Percentiles rank a stretch among this genome's conserved stretches.
Evolutionary conservation across 352 stramenopile species (phyloP).

Genomic region (Phytophthora europaea): DNA sequence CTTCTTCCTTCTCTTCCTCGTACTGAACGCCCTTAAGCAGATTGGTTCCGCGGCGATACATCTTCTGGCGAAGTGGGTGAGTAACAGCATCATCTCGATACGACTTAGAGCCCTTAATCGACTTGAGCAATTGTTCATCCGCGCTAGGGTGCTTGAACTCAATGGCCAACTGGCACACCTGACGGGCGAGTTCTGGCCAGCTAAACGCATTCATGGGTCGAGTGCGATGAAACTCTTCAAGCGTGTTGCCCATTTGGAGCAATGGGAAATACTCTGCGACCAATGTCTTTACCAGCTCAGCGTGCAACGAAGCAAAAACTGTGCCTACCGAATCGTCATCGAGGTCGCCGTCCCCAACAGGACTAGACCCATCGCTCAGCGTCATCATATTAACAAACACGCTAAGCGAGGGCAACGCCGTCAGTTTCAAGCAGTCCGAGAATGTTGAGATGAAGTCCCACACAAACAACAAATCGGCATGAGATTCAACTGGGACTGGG

Average conservation of each 20-base stretch:
- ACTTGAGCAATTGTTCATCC: constrained; percentile 81
- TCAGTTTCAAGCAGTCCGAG: constrained; percentile 67
- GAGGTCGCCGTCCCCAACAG: constrained; percentile 57
- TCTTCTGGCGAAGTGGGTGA: constrained; percentile 57
- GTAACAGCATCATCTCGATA: constrained; percentile 77
- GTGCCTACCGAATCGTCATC: constrained; percentile 60
- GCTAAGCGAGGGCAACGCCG: constrained; percentile 57
- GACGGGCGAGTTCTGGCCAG: constrained; percentile 83
- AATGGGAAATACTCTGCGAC: constrained; percentile 75
- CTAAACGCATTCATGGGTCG: constrained; percentile 81
- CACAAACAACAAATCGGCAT: constrained; percentile 73
- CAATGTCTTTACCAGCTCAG: constrained; percentile 58
- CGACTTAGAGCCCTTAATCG: constrained; percentile 78
- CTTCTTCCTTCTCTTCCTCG: constrained; percentile 49
- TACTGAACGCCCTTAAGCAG: constrained; percentile 67
- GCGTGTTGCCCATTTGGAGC: constrained; percentile 72
- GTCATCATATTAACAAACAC: constrained; percentile 65
- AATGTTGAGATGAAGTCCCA: constrained; percentile 87
- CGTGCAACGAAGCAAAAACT: constrained; percentile 63
- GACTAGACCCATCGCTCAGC: constrained; percentile 55
- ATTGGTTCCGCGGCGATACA: constrained; percentile 46
- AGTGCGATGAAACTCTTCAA: constrained; percentile 80
- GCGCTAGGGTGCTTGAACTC: constrained; percentile 74
- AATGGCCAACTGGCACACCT: constrained; percentile 80
- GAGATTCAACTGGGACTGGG: constrained; percentile 49